These are phyloP conservation scores for Saprolegnia diclina DNA, from an alignment of 352 stramenopile genomes.

Conservation along the genomic window DNA sequence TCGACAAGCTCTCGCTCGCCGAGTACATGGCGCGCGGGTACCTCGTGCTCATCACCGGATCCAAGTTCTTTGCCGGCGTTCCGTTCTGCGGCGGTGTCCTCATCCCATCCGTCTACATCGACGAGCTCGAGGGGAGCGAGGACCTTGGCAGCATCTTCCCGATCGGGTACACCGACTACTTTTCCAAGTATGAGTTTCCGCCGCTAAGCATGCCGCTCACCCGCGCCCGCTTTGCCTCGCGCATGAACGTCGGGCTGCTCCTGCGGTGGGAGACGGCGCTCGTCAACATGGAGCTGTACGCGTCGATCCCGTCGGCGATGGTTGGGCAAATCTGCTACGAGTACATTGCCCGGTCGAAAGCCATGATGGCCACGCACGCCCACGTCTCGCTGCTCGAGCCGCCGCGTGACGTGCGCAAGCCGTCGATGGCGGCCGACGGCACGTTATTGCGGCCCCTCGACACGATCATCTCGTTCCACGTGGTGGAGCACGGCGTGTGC, in stretches of 20 bases:
- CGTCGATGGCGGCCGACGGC: slow-evolving; percentile 17
- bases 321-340: slow-evolving; percentile 48
- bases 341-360: slow-evolving; percentile 55
- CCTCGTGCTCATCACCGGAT: slow-evolving; percentile 74
- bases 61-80: slow-evolving; percentile 83
- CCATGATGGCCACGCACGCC: slow-evolving; percentile 33
- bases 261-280: slow-evolving; percentile 79
- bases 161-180: slow-evolving; percentile 74
- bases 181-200: slow-evolving; percentile 72
- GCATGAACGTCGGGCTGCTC: slow-evolving; percentile 70
- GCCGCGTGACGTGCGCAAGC: slow-evolving; percentile 41
- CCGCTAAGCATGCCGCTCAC: slow-evolving; percentile 58
- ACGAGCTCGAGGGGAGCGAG: slow-evolving; percentile 70
- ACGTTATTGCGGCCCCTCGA: slow-evolving; percentile 42
- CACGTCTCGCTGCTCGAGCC: slow-evolving; percentile 13
- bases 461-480: slow-evolving; percentile 77
- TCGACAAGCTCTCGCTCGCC: slow-evolving; percentile 52
- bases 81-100: slow-evolving; percentile 82
- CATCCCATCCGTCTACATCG: slow-evolving; percentile 66
- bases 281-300: slow-evolving; percentile 75
- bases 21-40: slow-evolving; percentile 61
- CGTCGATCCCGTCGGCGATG: slow-evolving; percentile 40
- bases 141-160: slow-evolving; percentile 55
- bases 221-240: slow-evolving; percentile 42
- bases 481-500: slow-evolving; percentile 40